Percentiles rank a stretch among this genome's conserved stretches.
Conservation (phyloP, 2,329 filamentous ascomycete genomes). For the Aspergillus pseudoglaucus region DNA sequence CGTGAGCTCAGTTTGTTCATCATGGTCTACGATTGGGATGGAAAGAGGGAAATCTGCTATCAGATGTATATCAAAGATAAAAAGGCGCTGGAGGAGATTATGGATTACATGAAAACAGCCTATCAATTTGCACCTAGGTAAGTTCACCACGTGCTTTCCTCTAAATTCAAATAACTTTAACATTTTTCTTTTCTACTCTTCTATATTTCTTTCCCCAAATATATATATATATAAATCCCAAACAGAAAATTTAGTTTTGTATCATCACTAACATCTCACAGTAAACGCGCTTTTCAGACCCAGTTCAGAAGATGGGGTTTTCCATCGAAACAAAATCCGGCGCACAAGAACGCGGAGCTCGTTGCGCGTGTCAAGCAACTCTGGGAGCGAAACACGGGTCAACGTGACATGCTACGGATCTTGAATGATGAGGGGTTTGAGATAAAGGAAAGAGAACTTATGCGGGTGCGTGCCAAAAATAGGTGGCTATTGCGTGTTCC, state of each 20-base stretch:
- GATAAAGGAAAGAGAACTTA: slow-evolving; percentile 64
- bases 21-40: slow-evolving; percentile 60
- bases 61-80: slow-evolving; percentile 72
- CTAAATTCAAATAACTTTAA: no score
- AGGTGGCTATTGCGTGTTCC: slow-evolving; percentile 59
- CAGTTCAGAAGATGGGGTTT: slow-evolving; percentile 77
- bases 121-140: slow-evolving; percentile 67
- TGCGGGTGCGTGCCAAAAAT: slow-evolving; percentile 63
- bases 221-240: no score
- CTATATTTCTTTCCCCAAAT: no score
- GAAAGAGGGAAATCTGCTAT: slow-evolving; percentile 59
- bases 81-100: slow-evolving; percentile 66
- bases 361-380: slow-evolving; percentile 66
- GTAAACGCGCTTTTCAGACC: slow-evolving; percentile 69
- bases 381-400: slow-evolving; percentile 67
- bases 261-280: slow-evolving; percentile 5
- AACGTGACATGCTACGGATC: slow-evolving; percentile 66
- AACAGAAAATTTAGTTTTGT: not conserved
- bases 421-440: slow-evolving; percentile 67
- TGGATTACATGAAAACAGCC: slow-evolving; percentile 59
- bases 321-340: slow-evolving; percentile 65
- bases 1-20: slow-evolving; percentile 6
- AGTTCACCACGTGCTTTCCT: slow-evolving; percentile 17
- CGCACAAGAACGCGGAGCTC: slow-evolving; percentile 62
- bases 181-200: no score